Evolutionary conservation across 2,329 filamentous ascomycete genomes (phyloP), one percentile per base, ranked within the genome.

Genomic region (Didymella keratinophila): DNA sequence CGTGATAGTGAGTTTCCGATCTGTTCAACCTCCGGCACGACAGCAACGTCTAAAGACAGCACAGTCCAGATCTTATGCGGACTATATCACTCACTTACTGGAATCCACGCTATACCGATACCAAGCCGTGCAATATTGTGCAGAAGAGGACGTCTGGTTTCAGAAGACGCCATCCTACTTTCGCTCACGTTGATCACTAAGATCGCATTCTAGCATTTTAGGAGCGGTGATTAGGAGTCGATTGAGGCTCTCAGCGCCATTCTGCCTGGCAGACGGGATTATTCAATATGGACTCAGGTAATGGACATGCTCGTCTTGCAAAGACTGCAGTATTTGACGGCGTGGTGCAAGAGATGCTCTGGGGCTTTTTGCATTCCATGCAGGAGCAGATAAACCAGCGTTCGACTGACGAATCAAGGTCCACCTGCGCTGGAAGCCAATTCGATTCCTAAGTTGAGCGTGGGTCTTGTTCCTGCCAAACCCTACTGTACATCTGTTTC

Each of bases 401-500:
- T 8, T n/a, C 16, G 9, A 18, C 7, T 36, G 3, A 25, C 23
- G 23, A 25, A 3, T 25, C 7, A 25, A 7, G n/a, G n/a, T n/a
- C n/a, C 14, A 34, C 14, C 16, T n/a, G 32, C 23, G 23, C 14
- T 39, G 36, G 18, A 39, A 11, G 18, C 36, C 18, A 4, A 20
- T 21, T 12, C 36, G 8, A 11, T 18, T 4, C 6, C 16, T n/a
- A 11, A 9, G 4, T 36, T 14, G 14, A 16, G 12, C 14, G 32
- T 36, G 32, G 39, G 39, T 14, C 20, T 27, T 52, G 25, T 27
- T 42, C 18, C 30, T 30, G 20, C 47, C 25, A 16, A 7, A 25
- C 18, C 48, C 32, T 53, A 28, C 27, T 43, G 28, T 23, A 10
- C 28, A 44, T 45, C 43, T 32, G 37, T 58, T 49, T 48, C 49